phyloP scores from a whole-genome alignment of 2,329 filamentous ascomycete genomes.

The Colletotrichum tanaceti region DNA sequence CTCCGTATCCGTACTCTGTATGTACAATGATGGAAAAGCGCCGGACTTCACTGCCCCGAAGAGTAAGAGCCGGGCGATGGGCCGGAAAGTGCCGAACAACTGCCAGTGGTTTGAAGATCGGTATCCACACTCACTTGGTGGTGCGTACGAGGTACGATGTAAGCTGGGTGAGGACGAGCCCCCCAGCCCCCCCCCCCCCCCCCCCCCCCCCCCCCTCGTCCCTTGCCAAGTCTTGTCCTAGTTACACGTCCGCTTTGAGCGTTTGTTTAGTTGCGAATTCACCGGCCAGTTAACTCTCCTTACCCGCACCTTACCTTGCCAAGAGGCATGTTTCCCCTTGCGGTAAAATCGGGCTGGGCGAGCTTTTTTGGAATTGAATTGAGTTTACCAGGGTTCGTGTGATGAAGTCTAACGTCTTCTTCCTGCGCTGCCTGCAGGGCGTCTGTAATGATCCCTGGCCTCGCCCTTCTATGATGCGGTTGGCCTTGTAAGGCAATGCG shows the following conservation, averaged over 20 bases:
- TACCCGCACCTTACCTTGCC: constrained; percentile 7
- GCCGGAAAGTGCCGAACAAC: constrained; percentile 37
- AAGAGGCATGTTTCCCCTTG: constrained; percentile 15
- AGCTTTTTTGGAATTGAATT: constrained; percentile 8
- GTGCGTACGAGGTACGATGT: too few relatives aligned
- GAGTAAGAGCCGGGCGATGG: constrained; percentile 18
- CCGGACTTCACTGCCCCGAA: constrained; percentile 28
- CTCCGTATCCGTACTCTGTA: too few relatives aligned
- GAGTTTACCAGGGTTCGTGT: not conserved
- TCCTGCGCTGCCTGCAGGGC: not conserved
- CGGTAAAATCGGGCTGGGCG: constrained; percentile 5
- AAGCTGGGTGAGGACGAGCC: not conserved
- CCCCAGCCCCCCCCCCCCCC: too few relatives aligned
- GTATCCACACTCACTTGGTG: constrained; percentile 8
- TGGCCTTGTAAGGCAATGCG: constrained; percentile 15
- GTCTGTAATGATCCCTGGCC: not conserved
- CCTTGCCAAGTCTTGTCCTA: not conserved
- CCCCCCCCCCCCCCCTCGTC: too few relatives aligned
- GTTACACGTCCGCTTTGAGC: not conserved
- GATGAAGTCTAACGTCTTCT: not conserved
- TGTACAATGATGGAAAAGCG: constrained; percentile 7
- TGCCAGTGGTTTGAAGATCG: constrained; percentile 28
- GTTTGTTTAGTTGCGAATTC: not conserved
- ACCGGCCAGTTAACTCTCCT: constrained; percentile 5
- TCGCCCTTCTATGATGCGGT: not conserved